phyloP scores from a whole-genome alignment of 495 filamentous ascomycete genomes.

The Daldinia bambusicola region DNA sequence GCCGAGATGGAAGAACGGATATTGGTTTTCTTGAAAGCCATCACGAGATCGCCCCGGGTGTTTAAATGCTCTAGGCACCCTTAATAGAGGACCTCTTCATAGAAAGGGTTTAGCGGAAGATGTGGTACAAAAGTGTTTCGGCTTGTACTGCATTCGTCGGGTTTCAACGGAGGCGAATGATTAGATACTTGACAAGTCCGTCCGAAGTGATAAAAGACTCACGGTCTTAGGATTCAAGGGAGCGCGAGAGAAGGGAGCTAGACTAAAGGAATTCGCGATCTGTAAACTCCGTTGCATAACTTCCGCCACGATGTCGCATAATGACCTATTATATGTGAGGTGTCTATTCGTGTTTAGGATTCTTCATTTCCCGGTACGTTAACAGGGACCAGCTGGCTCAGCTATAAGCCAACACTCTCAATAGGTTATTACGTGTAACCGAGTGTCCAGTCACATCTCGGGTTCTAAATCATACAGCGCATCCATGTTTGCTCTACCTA shows the following conservation, averaged over 20 bases:
- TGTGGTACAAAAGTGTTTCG: neutral
- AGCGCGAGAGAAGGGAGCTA: neutral
- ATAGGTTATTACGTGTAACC: conserved; percentile 1
- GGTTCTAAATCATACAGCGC: neutral
- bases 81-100: neutral
- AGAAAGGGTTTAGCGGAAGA: neutral
- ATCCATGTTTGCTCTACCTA: neutral
- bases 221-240: conserved; percentile 3
- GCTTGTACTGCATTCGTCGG: neutral
- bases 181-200: neutral
- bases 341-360: neutral
- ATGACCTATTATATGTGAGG: conserved; percentile 2
- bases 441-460: neutral
- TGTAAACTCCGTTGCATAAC: conserved; percentile 5
- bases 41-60: neutral
- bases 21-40: neutral
- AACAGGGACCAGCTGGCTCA: conserved; percentile 1
- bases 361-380: neutral
- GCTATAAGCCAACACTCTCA: neutral
- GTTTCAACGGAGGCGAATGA: neutral
- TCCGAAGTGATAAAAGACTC: neutral
- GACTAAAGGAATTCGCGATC: neutral
- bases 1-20: neutral
- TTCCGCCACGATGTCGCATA: neutral
- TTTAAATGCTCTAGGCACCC: neutral